These are phyloP conservation scores for Pouteria glomerata DNA, from an alignment of 148 eudicot species.

Conservation along the genomic window DNA sequence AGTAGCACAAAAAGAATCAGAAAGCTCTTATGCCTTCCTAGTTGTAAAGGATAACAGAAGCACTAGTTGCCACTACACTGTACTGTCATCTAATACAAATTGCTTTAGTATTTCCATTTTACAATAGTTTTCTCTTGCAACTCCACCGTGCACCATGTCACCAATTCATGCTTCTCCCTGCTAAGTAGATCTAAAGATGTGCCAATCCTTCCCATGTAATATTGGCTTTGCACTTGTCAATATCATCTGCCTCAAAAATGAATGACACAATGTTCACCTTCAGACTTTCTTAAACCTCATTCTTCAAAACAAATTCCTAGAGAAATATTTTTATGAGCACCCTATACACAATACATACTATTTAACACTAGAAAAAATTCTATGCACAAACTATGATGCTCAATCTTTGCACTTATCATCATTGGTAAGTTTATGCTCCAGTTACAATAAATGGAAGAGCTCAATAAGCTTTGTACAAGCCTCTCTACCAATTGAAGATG, in stretches of 20 bases:
- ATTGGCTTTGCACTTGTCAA: not conserved
- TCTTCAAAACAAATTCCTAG: slow-evolving; percentile 1
- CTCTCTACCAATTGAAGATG: not conserved
- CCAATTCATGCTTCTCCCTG: not conserved
- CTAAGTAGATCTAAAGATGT: not conserved
- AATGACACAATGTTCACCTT: not conserved
- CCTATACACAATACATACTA: not conserved
- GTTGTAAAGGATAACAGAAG: not conserved
- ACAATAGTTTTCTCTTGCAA: not conserved
- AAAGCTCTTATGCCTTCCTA: not conserved
- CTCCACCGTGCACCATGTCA: not conserved
- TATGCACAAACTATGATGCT: not conserved
- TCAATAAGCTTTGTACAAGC: not conserved
- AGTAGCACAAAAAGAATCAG: not conserved
- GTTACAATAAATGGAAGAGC: not conserved
- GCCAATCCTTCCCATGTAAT: not conserved
- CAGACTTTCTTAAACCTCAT: not conserved
- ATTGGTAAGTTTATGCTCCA: not conserved
- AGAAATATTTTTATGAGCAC: not conserved
- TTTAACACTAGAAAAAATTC: not conserved
- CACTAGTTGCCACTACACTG: too few relatives aligned
- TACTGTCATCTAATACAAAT: not conserved
- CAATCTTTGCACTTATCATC: not conserved
- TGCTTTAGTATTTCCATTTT: too few relatives aligned
- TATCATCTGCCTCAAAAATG: not conserved